Evolutionary conservation across 1,284 basidiomycete species (phyloP), one percentile per base, ranked within the genome.

Genomic region (Ganoderma lingzhi): DNA sequence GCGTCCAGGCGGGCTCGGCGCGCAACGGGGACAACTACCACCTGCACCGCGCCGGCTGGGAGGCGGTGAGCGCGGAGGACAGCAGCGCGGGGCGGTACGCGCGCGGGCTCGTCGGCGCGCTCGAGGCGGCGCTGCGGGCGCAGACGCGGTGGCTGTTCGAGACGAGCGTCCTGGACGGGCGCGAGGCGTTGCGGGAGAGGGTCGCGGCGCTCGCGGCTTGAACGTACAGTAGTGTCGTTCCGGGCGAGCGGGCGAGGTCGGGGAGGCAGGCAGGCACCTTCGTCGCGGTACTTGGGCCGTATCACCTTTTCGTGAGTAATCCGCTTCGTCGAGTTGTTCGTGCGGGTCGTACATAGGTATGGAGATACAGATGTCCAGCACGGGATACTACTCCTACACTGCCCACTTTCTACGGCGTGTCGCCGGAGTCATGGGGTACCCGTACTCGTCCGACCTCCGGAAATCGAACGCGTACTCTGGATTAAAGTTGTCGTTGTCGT

Each of bases 111-210:
- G 35, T 70, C 8, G 9, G 23, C 39, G 19, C 10, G 37, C 6
- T 66, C 53, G 65, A 30, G 28, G 30, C 62, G 39, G 64, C 51
- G 6, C 6, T 64, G 28, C 17, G 8, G 37, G 19, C 10, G 45
- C 44, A 58, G 17, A 30, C 17, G 30, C 4, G 23, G 37, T 41
- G 53, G 45, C 2, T 17, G 6, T 15, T 6, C 19, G 23, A 58
- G 14, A 35, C 30, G 30, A 35, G 53, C 30, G 6, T 82, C 81
- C 12, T 72, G 5, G 30, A 32, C 53, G 53, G 35, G 30, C 28
- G 28, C 15, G 53, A 12, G 0, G 17, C 9, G 15, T 2, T 56
- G 30, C 9, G 17, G 53, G 30, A 56, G 53, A 56, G 30, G 53
- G 9, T 56, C 23, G 48, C 10, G 48, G 48, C 48, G 3, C 48